A percentile compares a stretch with the other conserved stretches of the same genome.
These are phyloP conservation scores for Aureobasidium sp. DNA, from an alignment of 2,329 filamentous ascomycete species.

Conservation along the genomic window DNA sequence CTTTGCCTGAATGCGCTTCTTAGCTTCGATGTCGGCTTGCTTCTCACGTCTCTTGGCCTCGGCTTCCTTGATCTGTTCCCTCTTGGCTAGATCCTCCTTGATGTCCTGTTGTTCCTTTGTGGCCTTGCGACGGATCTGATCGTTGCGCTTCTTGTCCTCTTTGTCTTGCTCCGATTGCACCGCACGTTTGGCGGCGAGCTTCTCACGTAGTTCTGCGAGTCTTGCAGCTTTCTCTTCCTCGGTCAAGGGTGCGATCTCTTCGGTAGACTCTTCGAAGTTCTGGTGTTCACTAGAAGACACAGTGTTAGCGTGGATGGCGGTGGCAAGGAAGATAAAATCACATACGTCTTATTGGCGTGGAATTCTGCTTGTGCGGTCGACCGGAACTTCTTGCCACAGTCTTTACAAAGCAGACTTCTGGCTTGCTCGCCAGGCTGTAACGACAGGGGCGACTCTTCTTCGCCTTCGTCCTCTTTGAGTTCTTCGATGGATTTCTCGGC, in stretches of 20 bases:
- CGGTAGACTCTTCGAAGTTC: constrained; percentile 88
- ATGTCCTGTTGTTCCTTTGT: constrained; percentile 82
- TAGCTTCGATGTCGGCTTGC: constrained; percentile 73
- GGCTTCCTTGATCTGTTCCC: constrained; percentile 89
- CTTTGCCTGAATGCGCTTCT: constrained; percentile 83
- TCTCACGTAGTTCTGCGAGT: constrained; percentile 66
- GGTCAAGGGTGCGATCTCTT: constrained; percentile 83
- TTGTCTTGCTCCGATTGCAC: constrained; percentile 65
- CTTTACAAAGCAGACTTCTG: constrained; percentile 83
- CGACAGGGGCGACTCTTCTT: constrained; percentile 47
- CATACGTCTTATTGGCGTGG: constrained; percentile 78
- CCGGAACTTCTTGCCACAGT: constrained; percentile 87
- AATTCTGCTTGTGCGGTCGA: constrained; percentile 76
- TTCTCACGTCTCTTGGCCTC: constrained; percentile 84
- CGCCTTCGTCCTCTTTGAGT: constrained; percentile 48
- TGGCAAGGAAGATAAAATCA: constrained; percentile 13
- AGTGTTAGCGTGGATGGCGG: constrained; percentile 1
- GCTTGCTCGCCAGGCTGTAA: constrained; percentile 65
- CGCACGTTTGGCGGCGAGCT: constrained; percentile 65
- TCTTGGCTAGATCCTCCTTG: constrained; percentile 81
- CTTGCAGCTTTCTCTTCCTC: constrained; percentile 84
- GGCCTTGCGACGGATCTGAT: constrained; percentile 76
- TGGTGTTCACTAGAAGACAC: constrained; percentile 59
- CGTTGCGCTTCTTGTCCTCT: constrained; percentile 75
- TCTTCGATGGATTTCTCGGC: constrained; percentile 82